Base-by-base conservation (phyloP, 2,329 filamentous ascomycete genomes). In the Pseudocercospora musae region DNA sequence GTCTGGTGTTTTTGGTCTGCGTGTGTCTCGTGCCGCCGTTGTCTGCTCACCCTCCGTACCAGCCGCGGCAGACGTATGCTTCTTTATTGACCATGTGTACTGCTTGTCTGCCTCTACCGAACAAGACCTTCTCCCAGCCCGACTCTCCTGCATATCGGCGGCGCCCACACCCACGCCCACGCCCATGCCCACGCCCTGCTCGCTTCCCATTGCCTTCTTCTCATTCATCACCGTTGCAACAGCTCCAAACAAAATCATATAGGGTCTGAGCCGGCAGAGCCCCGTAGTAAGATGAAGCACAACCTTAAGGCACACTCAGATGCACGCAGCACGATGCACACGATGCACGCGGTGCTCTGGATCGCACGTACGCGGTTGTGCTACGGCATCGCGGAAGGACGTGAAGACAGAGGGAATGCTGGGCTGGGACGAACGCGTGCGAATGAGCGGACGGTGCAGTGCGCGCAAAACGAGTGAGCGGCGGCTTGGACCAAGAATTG, bases 401-500 rank as follows among this genome's bases (percentile, higher is more conserved):
- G 8, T 13, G 44, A 48, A 23, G 44, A 8, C 48, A 52, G 48
- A 52, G 15, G 23, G 48, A 23, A 48, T 48, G n/a, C 37, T 40
- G 15, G 6, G n/a, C 37, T 40, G 37, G n/a, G 15, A 40, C 37
- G 18, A 48, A 48, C 3, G 44, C 31, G 48, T 13, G 48, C 37
- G 18, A 48, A 48, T 11, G 44, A 52, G 48, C 23, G 48, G 25
- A 52, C 48, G 48, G 48, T 48, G 10, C 21, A 29, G 25, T 29
- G 52, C 52, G 23, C n/a, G 52, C 52, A 33, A 37, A 54, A 25
- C 21, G 48, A 52, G 23, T 52, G 48, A 10, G 52, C 52, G 52
- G 52, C 31, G 13, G n/a, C n/a, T n/a, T 37, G 52, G 52, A 52
- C 48, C 31, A 40, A 40, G 52, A 54, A 27, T 54, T 54, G 52